Base-by-base conservation (phyloP, 495 filamentous ascomycete species). In the Apodospora peruviana region DNA sequence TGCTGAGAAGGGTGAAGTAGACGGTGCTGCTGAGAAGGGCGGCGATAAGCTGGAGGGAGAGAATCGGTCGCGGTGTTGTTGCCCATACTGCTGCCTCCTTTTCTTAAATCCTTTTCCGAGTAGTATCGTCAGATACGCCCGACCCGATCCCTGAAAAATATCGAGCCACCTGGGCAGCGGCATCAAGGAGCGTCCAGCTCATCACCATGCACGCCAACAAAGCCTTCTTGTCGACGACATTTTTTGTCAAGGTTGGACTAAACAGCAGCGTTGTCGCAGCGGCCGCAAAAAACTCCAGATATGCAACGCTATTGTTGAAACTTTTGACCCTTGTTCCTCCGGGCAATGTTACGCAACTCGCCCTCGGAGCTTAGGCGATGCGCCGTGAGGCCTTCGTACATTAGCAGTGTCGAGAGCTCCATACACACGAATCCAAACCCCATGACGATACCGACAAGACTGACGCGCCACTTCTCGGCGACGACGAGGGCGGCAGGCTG, bases 341-440 rank as follows among this genome's bases (percentile, higher is more conserved):
- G 52, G 20, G 45, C 43, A 14, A 59, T 48, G 36, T 45, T 50
- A 16, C 52, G 49, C 12, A 59, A 25, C 45, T 55, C 56, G 18
- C 12, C 18, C 32, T 46, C 45, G 14, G 56, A 59, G 42, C 16
- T 52, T 2, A 36, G 17, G 11, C 12, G 20, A 1, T 38, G 38
- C 4, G 11, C 19, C 17, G 19, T 40, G 29, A 21, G 7, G 32
- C 32, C 18, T 25, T 55, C 45, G 40, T 59, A 55, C 4, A 59
- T 40, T 1, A 47, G 35, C 36, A 59, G 24, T 3, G 51, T 32
- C 20, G 51, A 55, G 22, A 55, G 10, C 36, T 59, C 45, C 22
- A 46, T 41, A 17, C 25, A 52, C 8, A 52, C 40, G 16, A 59
- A 34, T 1, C 40, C 56, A n/a, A 47, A 12, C 1, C 56, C 56